Base-by-base conservation (phyloP, 2,329 filamentous ascomycete species). In the Penicillium sp. region DNA sequence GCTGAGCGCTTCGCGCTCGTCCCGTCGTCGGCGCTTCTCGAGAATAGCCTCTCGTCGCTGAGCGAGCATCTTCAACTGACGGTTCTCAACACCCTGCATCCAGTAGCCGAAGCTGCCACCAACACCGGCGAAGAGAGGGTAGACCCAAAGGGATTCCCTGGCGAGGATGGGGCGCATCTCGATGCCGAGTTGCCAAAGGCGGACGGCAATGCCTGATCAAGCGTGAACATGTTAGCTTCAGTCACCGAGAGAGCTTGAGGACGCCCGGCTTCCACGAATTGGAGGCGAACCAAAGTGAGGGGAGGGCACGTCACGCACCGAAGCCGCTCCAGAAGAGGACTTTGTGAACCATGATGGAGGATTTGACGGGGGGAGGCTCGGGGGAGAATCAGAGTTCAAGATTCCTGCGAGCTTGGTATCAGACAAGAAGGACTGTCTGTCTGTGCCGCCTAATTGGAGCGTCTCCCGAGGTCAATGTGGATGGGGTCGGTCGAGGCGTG, bases 111-210 rank as follows among this genome's bases (percentile, higher is more conserved):
- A 96, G 73, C 86, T 88, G 61, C 85, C 90, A 61, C 90, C 90
- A 55, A 89, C 82, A 60, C 81, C 81, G 50, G 84, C 90, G 73
- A 93, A 98, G 61, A 91, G 74, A 47, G 93, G 93, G 76, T 95
- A 98, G 44, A 83, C 89, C 86, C 89, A 94, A 64, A 95, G 82
- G 47, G 86, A 86, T 67, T 85, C 79, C 65, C 79, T 82, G 74
- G 86, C 84, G 80, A 97, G 88, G 72, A 96, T 85, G 45, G 91
- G 93, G 54, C 90, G 89, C 90, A 95, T 95, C 77, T 98, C 90
- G 70, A 98, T 93, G 66, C 91, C 93, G 69, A 98, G 85, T 74
- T 97, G 93, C 88, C 90, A 96, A 73, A 93, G 81, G 63, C 91
- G 88, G 66, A 90, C 86, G 67, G 87, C 90, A 64, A 96, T 75